phyloP scores from a whole-genome alignment of 345 rosid genomes.

The Kernera saxatilis region DNA sequence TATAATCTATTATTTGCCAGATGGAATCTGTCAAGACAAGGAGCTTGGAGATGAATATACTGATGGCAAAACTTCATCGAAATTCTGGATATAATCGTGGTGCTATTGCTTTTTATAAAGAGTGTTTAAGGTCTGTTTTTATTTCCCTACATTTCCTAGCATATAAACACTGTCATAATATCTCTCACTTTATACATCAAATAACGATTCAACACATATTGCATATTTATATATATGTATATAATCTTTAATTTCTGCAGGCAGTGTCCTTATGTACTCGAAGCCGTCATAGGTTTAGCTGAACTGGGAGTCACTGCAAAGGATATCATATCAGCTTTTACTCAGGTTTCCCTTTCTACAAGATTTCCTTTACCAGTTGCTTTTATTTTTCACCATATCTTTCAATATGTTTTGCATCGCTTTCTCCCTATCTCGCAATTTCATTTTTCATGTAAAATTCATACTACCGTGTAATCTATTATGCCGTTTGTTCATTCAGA shows the following conservation, averaged over 20 bases:
- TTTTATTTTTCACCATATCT: not conserved
- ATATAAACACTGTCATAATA: conserved; percentile 1
- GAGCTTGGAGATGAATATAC: conserved; percentile 84
- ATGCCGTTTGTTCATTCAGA: conserved; percentile 39
- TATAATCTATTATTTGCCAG: conserved; percentile 33
- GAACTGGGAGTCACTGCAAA: conserved; percentile 85
- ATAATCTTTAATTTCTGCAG: conserved; percentile 35
- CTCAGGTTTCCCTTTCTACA: conserved; percentile 55
- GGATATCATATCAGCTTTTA: conserved; percentile 68
- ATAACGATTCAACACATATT: not conserved
- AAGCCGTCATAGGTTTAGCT: conserved; percentile 85
- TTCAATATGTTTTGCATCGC: not conserved
- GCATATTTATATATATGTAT: not conserved
- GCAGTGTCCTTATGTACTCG: conserved; percentile 80
- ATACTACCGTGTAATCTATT: not conserved
- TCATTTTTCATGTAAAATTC: not conserved
- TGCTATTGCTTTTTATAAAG: conserved; percentile 83
- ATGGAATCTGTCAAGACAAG: conserved; percentile 93
- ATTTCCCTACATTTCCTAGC: not conserved
- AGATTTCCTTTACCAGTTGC: not conserved
- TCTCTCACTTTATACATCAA: not conserved
- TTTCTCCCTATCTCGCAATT: not conserved
- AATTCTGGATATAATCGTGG: conserved; percentile 79
- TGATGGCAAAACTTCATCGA: conserved; percentile 92
- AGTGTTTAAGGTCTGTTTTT: conserved; percentile 71